Conservation (phyloP, 371 early-diverging fungal genomes). For the Mucor racemosus region DNA sequence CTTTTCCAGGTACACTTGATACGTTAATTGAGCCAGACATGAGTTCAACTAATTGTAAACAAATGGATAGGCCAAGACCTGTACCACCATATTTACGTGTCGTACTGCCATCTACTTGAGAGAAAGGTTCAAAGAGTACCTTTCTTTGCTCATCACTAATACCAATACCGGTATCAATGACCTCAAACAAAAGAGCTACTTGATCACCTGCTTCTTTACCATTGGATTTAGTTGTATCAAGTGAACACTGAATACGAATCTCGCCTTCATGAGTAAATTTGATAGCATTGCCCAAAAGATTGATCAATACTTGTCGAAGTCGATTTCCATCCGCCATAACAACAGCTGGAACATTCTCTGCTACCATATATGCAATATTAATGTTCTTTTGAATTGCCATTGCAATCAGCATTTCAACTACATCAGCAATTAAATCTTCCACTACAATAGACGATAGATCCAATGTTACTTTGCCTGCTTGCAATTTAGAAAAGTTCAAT, state of each 20-base stretch:
- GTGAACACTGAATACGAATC: slow-evolving; percentile 48
- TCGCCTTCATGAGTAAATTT: slow-evolving; percentile 65
- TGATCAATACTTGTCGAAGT: slow-evolving; percentile 46
- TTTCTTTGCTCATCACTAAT: slow-evolving; percentile 60
- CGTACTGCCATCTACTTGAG: slow-evolving; percentile 65
- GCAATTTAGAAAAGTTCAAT: slow-evolving; percentile 67
- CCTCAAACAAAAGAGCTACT: slow-evolving; percentile 38
- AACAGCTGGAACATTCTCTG: slow-evolving; percentile 38
- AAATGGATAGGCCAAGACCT: slow-evolving; percentile 67
- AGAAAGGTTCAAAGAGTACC: slow-evolving; percentile 62
- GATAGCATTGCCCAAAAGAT: slow-evolving; percentile 49
- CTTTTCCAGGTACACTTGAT: slow-evolving; percentile 55
- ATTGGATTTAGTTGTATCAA: slow-evolving; percentile 20
- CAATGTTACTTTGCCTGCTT: slow-evolving; percentile 64
- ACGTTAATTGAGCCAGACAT: slow-evolving; percentile 64
- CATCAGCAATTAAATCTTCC: slow-evolving; percentile 60
- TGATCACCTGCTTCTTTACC: slow-evolving; percentile 20
- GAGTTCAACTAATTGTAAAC: slow-evolving; percentile 55
- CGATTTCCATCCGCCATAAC: slow-evolving; percentile 57
- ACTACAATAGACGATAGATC: slow-evolving; percentile 54
- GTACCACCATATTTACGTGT: slow-evolving; percentile 70
- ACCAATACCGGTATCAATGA: slow-evolving; percentile 60
- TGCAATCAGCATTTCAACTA: slow-evolving; percentile 57
- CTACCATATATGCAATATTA: slow-evolving; percentile 50
- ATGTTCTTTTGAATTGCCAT: slow-evolving; percentile 58